These are phyloP conservation scores for Phoenix dactylifera DNA, from an alignment of 176 grass and related monocot genomes.

Conservation along the genomic window DNA sequence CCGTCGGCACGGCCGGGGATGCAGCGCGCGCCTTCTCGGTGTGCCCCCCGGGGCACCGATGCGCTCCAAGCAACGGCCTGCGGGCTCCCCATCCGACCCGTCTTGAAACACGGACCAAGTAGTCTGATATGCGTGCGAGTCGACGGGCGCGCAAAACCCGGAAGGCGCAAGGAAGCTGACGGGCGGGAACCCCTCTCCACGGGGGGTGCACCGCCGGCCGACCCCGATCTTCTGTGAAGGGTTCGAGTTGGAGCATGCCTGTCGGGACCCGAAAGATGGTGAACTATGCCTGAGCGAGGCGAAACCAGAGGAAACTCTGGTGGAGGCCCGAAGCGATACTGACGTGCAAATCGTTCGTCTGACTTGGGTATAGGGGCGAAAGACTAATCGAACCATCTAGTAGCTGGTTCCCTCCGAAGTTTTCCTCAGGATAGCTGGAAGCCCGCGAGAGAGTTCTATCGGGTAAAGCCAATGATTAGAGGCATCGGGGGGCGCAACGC, in stretches of 20 bases:
- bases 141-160: no score
- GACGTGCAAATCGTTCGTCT: constrained; percentile 43
- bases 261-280: constrained; percentile 59
- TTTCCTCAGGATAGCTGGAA: constrained; percentile 36
- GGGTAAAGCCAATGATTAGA: no score
- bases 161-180: no score
- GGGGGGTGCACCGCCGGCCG: constrained; percentile 44
- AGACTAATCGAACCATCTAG: constrained; percentile 71
- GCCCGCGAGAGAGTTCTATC: no score
- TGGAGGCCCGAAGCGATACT: constrained; percentile 44
- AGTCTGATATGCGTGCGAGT: constrained; percentile 41
- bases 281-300: background rate
- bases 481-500: constrained; percentile 53
- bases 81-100: constrained; percentile 34
- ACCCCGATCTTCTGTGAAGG: constrained; percentile 70
- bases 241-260: constrained; percentile 56
- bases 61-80: constrained; percentile 4
- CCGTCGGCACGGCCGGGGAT: no score
- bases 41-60: no score
- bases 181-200: no score
- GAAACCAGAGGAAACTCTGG: constrained; percentile 40
- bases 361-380: constrained; percentile 51
- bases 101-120: constrained; percentile 46
- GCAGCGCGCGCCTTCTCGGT: no score
- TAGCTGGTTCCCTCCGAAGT: constrained; percentile 56